Evolutionary conservation across 306 rosid species (phyloP).

Genomic region (Pterocarpus macrocarpus): DNA sequence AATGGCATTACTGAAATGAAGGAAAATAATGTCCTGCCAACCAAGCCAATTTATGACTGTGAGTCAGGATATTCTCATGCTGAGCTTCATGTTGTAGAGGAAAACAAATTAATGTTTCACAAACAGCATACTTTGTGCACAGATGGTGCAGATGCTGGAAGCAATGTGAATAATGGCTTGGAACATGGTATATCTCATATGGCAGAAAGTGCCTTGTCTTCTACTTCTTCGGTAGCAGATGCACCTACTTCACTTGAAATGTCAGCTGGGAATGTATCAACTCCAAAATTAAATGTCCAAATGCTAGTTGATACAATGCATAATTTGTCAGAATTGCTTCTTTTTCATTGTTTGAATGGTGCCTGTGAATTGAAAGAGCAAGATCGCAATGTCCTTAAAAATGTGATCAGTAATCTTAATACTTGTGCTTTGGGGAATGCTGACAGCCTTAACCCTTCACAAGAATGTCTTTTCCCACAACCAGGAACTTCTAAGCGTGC

Average conservation of each 20-base stretch:
- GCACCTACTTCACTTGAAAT: slow-evolving; percentile 50
- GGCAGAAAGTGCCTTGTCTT: slow-evolving; percentile 39
- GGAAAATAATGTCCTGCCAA: slow-evolving; percentile 41
- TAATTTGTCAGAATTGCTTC: slow-evolving; percentile 73
- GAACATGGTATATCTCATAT: slow-evolving; percentile 44
- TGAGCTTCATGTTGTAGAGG: slow-evolving; percentile 52
- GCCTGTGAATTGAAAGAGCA: slow-evolving; percentile 57
- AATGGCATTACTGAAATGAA: slow-evolving; percentile 46
- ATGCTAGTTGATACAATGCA: slow-evolving; percentile 65
- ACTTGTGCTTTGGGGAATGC: slow-evolving; percentile 60
- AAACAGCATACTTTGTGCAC: slow-evolving; percentile 39
- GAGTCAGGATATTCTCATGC: slow-evolving; percentile 48
- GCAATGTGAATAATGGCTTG: slow-evolving; percentile 40
- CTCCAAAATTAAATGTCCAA: slow-evolving; percentile 62
- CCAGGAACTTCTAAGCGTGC: slow-evolving; percentile 51
- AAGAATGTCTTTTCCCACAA: slow-evolving; percentile 49
- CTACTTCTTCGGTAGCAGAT: slow-evolving; percentile 48
- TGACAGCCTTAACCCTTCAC: slow-evolving; percentile 43
- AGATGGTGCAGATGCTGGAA: slow-evolving; percentile 45
- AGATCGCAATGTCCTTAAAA: slow-evolving; percentile 57
- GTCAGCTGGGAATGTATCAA: slow-evolving; percentile 51
- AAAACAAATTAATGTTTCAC: slow-evolving; percentile 47
- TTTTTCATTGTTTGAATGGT: slow-evolving; percentile 60
- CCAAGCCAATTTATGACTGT: slow-evolving; percentile 49
- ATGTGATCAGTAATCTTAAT: slow-evolving; percentile 68